Conservation (phyloP, 177 flowering plant genomes). For the Vitis hybrid region DNA sequence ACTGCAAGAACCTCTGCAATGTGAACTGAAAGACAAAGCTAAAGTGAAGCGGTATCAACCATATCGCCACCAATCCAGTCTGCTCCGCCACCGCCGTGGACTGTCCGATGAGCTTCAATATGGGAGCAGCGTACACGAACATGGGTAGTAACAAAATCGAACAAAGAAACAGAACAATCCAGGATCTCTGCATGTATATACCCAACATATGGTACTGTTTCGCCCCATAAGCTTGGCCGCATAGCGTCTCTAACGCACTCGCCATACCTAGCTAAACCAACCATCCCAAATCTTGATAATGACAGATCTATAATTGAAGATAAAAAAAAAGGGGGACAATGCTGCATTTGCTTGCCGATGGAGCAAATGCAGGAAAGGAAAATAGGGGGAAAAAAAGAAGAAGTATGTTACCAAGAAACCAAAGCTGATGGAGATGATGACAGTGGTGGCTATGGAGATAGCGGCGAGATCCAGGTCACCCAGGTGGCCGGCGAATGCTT, state of each 20-base stretch:
- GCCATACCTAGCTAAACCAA: slow-evolving; percentile 40
- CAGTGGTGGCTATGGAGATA: slow-evolving; percentile 18
- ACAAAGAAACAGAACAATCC: slow-evolving; percentile 35
- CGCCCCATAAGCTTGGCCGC: slow-evolving; percentile 65
- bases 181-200: slow-evolving; percentile 50
- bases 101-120: slow-evolving; percentile 41
- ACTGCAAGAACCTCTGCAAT: slow-evolving; percentile 46
- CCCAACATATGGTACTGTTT: slow-evolving; percentile 46
- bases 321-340: too few relatives aligned
- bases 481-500: slow-evolving; percentile 23
- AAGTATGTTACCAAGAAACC: slow-evolving; percentile 5
- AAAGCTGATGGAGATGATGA: slow-evolving; percentile 12
- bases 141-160: slow-evolving; percentile 36
- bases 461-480: slow-evolving; percentile 19
- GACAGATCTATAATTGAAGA: too few relatives aligned
- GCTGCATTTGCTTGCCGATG: too few relatives aligned
- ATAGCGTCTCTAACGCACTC: slow-evolving; percentile 45
- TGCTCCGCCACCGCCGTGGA: slow-evolving; percentile 36
- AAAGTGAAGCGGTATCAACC: slow-evolving; percentile 48
- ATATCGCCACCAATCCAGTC: slow-evolving; percentile 35
- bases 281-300: slow-evolving; percentile 3
- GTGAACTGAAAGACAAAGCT: slow-evolving; percentile 43
- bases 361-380: too few relatives aligned
- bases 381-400: background rate
- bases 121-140: slow-evolving; percentile 38